These are phyloP conservation scores for Diophrys appendiculata DNA, from an alignment of 73 alveolate genomes.

Conservation along the genomic window DNA sequence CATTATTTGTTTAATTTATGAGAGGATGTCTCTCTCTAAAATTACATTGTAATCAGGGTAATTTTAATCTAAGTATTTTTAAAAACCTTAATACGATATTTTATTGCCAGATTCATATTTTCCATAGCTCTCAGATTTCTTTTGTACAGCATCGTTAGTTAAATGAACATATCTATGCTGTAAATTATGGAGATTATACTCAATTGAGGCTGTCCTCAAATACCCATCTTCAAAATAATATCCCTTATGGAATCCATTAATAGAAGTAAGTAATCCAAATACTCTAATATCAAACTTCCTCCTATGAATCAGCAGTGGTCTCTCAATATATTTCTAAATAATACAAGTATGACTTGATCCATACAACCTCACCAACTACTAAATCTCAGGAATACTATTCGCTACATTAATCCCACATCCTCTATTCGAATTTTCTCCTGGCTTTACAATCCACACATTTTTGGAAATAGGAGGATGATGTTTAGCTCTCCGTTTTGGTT, in stretches of 20 bases:
- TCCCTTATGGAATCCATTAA: conserved; percentile 8
- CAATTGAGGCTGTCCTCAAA: conserved; percentile 78
- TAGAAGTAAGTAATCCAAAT: conserved; percentile 44
- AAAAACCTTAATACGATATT: conserved; percentile 81
- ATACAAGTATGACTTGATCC: conserved; percentile 44
- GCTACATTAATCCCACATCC: conserved; percentile 70
- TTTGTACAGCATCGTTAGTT: conserved; percentile 97
- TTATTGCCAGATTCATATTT: conserved; percentile 96
- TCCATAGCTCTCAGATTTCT: conserved; percentile 88
- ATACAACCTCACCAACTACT: conserved; percentile 30
- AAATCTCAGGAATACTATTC: conserved; percentile 43
- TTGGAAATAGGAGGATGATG: too few relatives aligned
- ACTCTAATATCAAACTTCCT: conserved; percentile 76
- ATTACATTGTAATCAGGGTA: conserved; percentile 38
- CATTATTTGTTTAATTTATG: conserved; percentile 79
- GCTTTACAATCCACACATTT: conserved; percentile 72
- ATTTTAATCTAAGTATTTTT: conserved; percentile 69
- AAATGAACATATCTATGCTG: conserved; percentile 79
- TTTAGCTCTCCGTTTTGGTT: too few relatives aligned
- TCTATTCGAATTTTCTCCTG: conserved; percentile 78
- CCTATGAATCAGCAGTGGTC: conserved; percentile 66
- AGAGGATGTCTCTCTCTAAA: conserved; percentile 53
- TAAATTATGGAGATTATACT: conserved; percentile 59
- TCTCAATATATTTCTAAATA: conserved; percentile 64
- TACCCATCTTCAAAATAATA: conserved; percentile 79